A percentile compares a stretch with the other conserved stretches of the same genome.
Evolutionary conservation across 768 basidiomycete species (phyloP).

Genomic region (Hericium rajendrae): DNA sequence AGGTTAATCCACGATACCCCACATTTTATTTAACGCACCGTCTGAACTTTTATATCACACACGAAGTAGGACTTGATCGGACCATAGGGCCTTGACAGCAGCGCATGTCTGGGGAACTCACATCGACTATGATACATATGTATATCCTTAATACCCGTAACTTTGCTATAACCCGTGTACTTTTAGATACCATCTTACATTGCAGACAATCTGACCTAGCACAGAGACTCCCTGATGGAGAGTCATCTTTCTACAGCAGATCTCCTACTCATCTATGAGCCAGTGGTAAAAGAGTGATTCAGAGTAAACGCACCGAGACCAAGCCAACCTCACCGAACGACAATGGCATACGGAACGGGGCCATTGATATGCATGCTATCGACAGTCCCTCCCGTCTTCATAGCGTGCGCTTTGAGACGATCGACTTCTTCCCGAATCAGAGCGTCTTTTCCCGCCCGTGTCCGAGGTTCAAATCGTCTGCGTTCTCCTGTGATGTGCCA

Average conservation of each 20-base stretch:
- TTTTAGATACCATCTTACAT: no score
- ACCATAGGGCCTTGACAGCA: not conserved
- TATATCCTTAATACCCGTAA: not conserved
- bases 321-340: not conserved
- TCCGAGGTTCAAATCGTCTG: constrained; percentile 16
- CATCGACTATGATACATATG: not conserved
- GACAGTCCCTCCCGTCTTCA: constrained; percentile 15
- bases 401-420: constrained; percentile 18
- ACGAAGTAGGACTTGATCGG: not conserved
- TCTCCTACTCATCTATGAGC: no score
- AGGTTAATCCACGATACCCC: not conserved
- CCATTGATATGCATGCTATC: constrained; percentile 22
- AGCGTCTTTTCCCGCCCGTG: constrained; percentile 19
- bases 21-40: no score
- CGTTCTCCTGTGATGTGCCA: constrained; percentile 17
- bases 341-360: constrained; percentile 16
- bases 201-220: no score
- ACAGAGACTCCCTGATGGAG: no score
- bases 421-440: constrained; percentile 17
- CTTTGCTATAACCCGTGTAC: not conserved
- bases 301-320: no score
- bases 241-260: no score
- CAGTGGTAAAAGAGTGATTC: no score
- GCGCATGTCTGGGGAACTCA: no score
- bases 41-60: no score